phyloP scores from a whole-genome alignment of 352 stramenopile species.

The Globisporangium parvum region DNA sequence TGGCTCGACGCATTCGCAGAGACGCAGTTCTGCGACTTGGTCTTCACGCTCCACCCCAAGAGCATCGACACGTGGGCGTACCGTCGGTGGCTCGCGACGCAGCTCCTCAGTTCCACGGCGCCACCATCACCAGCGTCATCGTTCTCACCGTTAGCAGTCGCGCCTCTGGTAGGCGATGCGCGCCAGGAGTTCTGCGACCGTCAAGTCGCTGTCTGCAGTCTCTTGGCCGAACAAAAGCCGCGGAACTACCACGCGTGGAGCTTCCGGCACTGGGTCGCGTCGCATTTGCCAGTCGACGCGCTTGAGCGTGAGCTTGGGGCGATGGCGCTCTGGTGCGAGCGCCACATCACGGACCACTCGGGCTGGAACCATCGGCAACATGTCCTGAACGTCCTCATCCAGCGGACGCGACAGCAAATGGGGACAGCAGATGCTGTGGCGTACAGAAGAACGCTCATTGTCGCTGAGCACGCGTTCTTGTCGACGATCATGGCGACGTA shows the following conservation, averaged over 20 bases:
- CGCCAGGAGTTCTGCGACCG: slow-evolving; percentile 32
- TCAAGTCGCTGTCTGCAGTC: slow-evolving; percentile 44
- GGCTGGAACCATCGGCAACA: slow-evolving; percentile 79
- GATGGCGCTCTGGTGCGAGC: slow-evolving; percentile 57
- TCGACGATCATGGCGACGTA: slow-evolving; percentile 46
- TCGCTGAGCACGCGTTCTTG: slow-evolving; percentile 43
- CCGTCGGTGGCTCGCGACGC: slow-evolving; percentile 50
- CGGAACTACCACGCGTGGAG: slow-evolving; percentile 86
- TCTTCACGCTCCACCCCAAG: slow-evolving; percentile 77
- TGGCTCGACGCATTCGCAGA: slow-evolving; percentile 36
- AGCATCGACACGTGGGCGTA: slow-evolving; percentile 87
- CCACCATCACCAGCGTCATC: slow-evolving; percentile 5
- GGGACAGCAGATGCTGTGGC: not conserved
- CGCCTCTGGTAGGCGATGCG: slow-evolving; percentile 7
- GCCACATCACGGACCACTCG: slow-evolving; percentile 69
- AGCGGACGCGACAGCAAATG: slow-evolving; percentile 5
- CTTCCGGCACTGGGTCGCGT: slow-evolving; percentile 74
- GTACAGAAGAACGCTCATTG: slow-evolving; percentile 16
- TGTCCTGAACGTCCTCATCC: slow-evolving; percentile 27
- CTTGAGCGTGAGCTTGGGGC: slow-evolving; percentile 34
- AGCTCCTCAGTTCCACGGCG: slow-evolving; percentile 9
- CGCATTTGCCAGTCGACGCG: slow-evolving; percentile 18
- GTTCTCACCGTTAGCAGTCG: no score
- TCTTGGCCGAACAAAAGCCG: slow-evolving; percentile 52
- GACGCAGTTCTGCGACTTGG: slow-evolving; percentile 59